Base-by-base conservation (phyloP, 2,329 filamentous ascomycete genomes). In the Fusarium sp. region DNA sequence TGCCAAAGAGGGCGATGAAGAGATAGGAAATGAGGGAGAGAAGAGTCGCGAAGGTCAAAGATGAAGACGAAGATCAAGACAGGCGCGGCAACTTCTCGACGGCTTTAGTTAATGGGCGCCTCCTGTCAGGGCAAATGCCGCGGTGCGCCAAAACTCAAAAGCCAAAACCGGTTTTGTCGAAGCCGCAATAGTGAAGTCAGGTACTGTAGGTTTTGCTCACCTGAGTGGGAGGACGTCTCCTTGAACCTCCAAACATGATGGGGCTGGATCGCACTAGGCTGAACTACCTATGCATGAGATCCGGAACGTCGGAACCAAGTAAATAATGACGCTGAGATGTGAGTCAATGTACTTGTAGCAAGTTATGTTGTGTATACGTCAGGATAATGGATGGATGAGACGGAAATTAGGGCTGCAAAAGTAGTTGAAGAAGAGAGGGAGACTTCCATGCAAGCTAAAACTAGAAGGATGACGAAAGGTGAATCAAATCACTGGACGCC, bases 191-290 rank as follows among this genome's bases (percentile, higher is more conserved):
- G 51, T 45, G 17, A 45, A 45, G 33, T 47, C 59, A 33, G 22
- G 28, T 31, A 22, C 17, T 31, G 52, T 31, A 72, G 64, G 70
- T 69, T 61, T 69, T 81, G 44, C 84, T 80, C 83, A 87, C 85
- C 81, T 81, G 81, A 74, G 80, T 79, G 59, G 81, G 80, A 77
- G 80, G 80, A 75, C 82, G 83, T 77, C 81, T 85, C 79, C 82
- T 82, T 69, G 84, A 84, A 72, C 81, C 74, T 70, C 79, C 83
- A 77, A 88, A 87, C 85, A 86, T 85, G 70, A 64, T 69, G 72
- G 19, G 19, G 19, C 19, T 19, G 19, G 19, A 19, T 19, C 19
- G 19, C 19, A 19, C 19, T 19, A 19, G 19, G 19, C 19, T 19
- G 19, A 19, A 19, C 19, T 19, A 19, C 19, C 19, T 19, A 19